Evolutionary conservation across 352 stramenopile species (phyloP).

Genomic region (Pythium coloratum): DNA sequence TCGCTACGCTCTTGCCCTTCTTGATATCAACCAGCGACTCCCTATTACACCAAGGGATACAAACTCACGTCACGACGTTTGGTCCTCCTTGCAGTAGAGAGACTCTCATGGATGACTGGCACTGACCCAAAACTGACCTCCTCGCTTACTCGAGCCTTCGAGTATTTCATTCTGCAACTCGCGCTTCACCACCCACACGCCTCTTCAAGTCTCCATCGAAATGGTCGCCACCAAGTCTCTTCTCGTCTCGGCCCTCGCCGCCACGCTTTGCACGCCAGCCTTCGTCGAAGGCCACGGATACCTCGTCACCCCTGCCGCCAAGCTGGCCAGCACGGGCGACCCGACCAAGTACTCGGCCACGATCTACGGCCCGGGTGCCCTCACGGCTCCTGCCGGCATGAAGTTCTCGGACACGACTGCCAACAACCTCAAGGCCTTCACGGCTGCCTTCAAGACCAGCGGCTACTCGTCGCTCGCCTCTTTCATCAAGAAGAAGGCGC

Average conservation of each 20-base stretch:
- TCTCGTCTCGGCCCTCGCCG: neutral
- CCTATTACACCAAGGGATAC: too few relatives aligned
- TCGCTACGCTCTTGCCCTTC: too few relatives aligned
- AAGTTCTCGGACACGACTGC: constrained; percentile 7
- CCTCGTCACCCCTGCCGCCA: constrained; percentile 9
- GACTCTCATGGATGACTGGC: too few relatives aligned
- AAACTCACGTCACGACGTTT: too few relatives aligned
- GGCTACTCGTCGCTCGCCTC: constrained; percentile 21
- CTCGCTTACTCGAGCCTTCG: too few relatives aligned
- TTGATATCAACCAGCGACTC: too few relatives aligned
- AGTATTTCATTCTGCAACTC: too few relatives aligned
- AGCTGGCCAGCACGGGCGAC: constrained; percentile 4
- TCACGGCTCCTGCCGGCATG: constrained; percentile 7
- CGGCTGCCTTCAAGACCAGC: constrained; percentile 13
- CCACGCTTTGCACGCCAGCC: constrained; percentile 12
- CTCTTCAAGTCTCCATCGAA: neutral
- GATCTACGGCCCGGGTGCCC: constrained; percentile 4
- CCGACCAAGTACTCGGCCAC: neutral
- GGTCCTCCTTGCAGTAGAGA: too few relatives aligned
- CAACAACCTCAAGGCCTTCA: constrained; percentile 16
- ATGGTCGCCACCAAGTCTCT: constrained; percentile 20
- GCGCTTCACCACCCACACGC: too few relatives aligned
- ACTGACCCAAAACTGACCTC: too few relatives aligned
- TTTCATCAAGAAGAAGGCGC: constrained; percentile 21
- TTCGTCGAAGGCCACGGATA: constrained; percentile 20